A percentile compares a stretch with the other conserved stretches of the same genome.
These are phyloP conservation scores for Ophiocordyceps camponoti-leonardi DNA, from an alignment of 2,329 filamentous ascomycete genomes.

Conservation along the genomic window DNA sequence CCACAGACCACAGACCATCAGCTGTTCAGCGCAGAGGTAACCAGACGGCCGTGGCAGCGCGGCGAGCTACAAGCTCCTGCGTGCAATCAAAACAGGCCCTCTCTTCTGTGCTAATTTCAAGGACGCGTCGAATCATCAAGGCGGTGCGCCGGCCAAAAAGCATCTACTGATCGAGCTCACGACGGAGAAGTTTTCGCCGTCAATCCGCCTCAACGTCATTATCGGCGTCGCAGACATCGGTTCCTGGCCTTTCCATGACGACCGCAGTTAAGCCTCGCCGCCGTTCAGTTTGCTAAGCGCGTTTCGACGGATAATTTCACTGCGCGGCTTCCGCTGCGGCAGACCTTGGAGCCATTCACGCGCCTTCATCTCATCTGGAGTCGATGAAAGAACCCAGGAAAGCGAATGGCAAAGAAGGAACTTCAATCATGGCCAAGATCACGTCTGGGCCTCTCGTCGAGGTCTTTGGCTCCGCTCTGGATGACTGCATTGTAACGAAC, in stretches of 20 bases:
- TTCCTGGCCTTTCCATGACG: neutral
- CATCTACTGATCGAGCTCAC: neutral
- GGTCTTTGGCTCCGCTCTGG: conserved; percentile 66
- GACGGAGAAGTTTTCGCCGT: neutral
- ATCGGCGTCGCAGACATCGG: neutral
- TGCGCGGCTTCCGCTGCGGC: no score
- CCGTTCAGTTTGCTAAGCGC: neutral
- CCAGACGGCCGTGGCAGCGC: neutral
- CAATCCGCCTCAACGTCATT: neutral
- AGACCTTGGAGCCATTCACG: neutral
- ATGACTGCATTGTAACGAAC: conserved; percentile 46
- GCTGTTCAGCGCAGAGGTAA: neutral
- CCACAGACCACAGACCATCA: neutral
- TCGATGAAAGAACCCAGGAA: conserved; percentile 1
- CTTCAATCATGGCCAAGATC: conserved; percentile 18
- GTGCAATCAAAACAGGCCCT: neutral
- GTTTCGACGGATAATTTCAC: neutral
- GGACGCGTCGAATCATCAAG: neutral
- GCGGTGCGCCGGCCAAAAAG: neutral
- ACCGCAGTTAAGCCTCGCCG: neutral
- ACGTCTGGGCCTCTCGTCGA: conserved; percentile 69
- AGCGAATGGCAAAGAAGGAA: conserved; percentile 1
- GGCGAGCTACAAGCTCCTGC: neutral
- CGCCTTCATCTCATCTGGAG: neutral
- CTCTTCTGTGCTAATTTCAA: neutral